phyloP scores from a whole-genome alignment of 2,329 filamentous ascomycete species.

The Alternaria longipes region DNA sequence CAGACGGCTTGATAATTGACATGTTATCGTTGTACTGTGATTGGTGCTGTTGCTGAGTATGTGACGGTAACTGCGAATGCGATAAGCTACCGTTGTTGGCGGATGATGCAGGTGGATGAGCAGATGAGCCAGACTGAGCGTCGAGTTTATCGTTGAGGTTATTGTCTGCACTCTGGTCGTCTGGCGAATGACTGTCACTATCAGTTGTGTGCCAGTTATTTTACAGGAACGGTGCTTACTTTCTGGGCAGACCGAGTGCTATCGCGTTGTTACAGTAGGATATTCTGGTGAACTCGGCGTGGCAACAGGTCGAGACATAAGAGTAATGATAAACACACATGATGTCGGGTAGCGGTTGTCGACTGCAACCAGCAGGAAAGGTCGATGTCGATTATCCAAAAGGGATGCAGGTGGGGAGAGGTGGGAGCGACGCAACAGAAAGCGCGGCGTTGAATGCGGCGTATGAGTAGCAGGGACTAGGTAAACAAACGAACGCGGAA shows the following conservation, averaged over 20 bases:
- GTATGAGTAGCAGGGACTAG: slow-evolving; percentile 2
- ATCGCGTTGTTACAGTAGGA: slow-evolving; percentile 45
- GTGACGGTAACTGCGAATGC: slow-evolving; percentile 27
- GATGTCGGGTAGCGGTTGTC: slow-evolving; percentile 20
- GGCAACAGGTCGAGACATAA: slow-evolving; percentile 45
- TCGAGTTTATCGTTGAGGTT: slow-evolving; percentile 7
- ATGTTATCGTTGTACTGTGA: slow-evolving; percentile 34
- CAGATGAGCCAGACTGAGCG: slow-evolving; percentile 12
- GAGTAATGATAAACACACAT: slow-evolving; percentile 51
- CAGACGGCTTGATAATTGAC: slow-evolving; percentile 34
- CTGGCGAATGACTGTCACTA: slow-evolving; percentile 31
- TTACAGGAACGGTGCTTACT: slow-evolving; percentile 18
- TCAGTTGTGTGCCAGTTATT: slow-evolving; percentile 7
- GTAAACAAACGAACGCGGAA: slow-evolving; percentile 17
- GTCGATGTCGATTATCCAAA: slow-evolving; percentile 12
- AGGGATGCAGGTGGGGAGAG: slow-evolving; percentile 8
- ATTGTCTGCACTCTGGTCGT: slow-evolving; percentile 18
- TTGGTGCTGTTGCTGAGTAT: slow-evolving; percentile 28
- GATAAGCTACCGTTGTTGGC: slow-evolving; percentile 22
- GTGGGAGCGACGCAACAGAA: background rate
- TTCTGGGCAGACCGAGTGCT: slow-evolving; percentile 28
- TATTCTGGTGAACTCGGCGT: slow-evolving; percentile 41
- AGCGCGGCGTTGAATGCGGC: background rate
- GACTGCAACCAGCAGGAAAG: slow-evolving; percentile 16
- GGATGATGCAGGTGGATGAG: slow-evolving; percentile 20